Conservation (phyloP, 2,329 filamentous ascomycete genomes). For the Zalaria obscura region DNA sequence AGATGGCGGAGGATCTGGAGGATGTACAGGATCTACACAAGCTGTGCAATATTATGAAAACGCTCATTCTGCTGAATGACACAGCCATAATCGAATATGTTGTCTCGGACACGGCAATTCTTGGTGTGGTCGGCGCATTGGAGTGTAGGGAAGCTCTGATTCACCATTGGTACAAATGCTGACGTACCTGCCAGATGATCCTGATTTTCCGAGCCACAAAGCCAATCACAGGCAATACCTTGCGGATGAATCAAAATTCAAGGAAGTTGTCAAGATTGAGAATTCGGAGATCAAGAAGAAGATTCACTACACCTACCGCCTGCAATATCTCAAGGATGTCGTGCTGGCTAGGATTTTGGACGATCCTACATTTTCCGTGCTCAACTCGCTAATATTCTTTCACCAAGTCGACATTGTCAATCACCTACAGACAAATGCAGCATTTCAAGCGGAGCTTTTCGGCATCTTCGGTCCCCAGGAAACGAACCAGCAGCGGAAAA, state of each 20-base stretch:
- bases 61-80: constrained; percentile 86
- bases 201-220: constrained; percentile 94
- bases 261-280: constrained; percentile 88
- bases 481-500: constrained; percentile 57
- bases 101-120: constrained; percentile 75
- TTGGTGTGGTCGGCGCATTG: constrained; percentile 86
- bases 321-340: constrained; percentile 97
- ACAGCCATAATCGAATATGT: constrained; percentile 81
- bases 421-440: constrained; percentile 70
- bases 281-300: constrained; percentile 70
- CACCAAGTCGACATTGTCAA: constrained; percentile 97
- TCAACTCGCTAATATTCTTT: constrained; percentile 97
- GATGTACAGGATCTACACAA: constrained; percentile 75
- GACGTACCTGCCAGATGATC: constrained; percentile 50
- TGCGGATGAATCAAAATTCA: constrained; percentile 76
- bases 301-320: constrained; percentile 89
- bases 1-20: constrained; percentile 83
- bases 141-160: constrained; percentile 46
- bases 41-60: constrained; percentile 97
- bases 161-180: constrained; percentile 12
- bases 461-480: constrained; percentile 61
- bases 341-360: constrained; percentile 91
- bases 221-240: constrained; percentile 94
- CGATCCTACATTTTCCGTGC: constrained; percentile 91
- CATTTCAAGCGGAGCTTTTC: constrained; percentile 76